These are phyloP conservation scores for Penicillium mononematosum DNA, from an alignment of 495 filamentous ascomycete genomes.

Conservation along the genomic window DNA sequence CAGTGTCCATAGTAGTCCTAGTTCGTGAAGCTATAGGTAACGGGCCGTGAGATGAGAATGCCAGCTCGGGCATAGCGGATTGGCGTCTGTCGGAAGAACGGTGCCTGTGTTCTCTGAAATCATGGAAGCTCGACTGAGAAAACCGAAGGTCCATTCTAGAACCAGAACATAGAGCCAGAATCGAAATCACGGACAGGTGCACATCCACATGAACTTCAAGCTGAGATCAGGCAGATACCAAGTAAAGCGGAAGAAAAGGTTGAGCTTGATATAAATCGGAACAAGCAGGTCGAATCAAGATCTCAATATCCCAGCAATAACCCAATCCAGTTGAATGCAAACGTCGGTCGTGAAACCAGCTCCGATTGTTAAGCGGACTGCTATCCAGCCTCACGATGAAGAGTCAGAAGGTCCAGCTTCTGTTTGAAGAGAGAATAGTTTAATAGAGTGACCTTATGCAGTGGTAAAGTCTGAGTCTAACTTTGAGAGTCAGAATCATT, in stretches of 20 bases:
- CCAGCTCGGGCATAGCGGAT: constrained; percentile 33
- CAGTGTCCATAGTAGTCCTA: constrained; percentile 43
- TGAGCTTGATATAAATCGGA: constrained; percentile 1
- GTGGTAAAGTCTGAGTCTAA: constrained; percentile 15
- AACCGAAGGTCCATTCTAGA: constrained; percentile 58
- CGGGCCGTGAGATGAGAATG: constrained; percentile 45
- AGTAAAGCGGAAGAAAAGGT: constrained; percentile 7
- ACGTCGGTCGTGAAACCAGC: constrained; percentile 30
- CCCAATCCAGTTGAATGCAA: constrained; percentile 35
- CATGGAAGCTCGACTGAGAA: constrained; percentile 52
- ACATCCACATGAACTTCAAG: constrained; percentile 15
- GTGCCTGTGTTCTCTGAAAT: constrained; percentile 40
- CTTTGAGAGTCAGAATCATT: constrained; percentile 23
- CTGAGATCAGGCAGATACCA: constrained; percentile 6
- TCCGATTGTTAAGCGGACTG: constrained; percentile 25
- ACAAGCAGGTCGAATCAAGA: constrained; percentile 22
- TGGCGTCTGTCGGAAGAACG: constrained; percentile 19
- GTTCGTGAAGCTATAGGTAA: constrained; percentile 57
- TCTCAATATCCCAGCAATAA: constrained; percentile 22
- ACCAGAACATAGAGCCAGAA: constrained; percentile 24
- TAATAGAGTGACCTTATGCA: constrained; percentile 16
- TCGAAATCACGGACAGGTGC: constrained; percentile 24
- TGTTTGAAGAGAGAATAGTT: constrained; percentile 17
- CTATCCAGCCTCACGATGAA: constrained; percentile 21
- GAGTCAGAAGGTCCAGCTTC: constrained; percentile 30